Percentiles rank a stretch among this genome's conserved stretches.
Evolutionary conservation across 2,329 filamentous ascomycete species (phyloP).

Genomic region (Zymoseptoria tritici): DNA sequence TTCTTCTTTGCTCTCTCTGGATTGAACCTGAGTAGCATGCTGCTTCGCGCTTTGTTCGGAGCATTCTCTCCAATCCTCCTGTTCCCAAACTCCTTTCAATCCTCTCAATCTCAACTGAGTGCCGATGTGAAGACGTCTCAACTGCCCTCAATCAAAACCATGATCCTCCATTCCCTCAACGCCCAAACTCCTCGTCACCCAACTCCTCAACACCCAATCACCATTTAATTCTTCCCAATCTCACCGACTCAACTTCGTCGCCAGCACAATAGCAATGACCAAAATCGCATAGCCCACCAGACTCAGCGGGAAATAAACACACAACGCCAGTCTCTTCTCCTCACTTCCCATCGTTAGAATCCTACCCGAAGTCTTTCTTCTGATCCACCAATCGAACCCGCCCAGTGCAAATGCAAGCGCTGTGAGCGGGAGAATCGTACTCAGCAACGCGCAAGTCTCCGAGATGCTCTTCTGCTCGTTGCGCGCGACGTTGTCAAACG

Average conservation of each 20-base stretch:
- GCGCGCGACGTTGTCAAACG: not conserved
- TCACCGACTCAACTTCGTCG: not conserved
- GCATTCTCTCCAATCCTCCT: not conserved
- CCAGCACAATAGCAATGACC: conserved; percentile 1
- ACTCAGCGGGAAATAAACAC: conserved; percentile 15
- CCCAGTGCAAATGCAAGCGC: conserved; percentile 20
- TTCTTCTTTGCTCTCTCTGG: not conserved
- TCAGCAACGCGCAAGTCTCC: conserved; percentile 5
- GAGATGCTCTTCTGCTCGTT: conserved; percentile 16
- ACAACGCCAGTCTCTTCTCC: conserved; percentile 18
- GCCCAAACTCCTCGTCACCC: not conserved
- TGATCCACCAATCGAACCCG: conserved; percentile 16
- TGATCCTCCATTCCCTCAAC: no score
- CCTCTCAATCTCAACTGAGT: not conserved
- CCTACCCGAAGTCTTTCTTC: conserved; percentile 11
- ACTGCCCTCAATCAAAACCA: no score
- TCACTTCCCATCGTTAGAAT: conserved; percentile 15
- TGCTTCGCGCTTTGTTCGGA: not conserved
- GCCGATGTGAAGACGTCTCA: no score
- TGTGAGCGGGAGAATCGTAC: conserved; percentile 14
- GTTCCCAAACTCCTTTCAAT: not conserved
- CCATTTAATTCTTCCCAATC: not conserved
- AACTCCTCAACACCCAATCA: not conserved
- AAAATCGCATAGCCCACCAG: conserved; percentile 4
- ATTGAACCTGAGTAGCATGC: not conserved